A percentile compares a stretch with the other conserved stretches of the same genome.
phyloP scores from a whole-genome alignment of 805 yeast species.

The Pichia membranifaciens region DNA sequence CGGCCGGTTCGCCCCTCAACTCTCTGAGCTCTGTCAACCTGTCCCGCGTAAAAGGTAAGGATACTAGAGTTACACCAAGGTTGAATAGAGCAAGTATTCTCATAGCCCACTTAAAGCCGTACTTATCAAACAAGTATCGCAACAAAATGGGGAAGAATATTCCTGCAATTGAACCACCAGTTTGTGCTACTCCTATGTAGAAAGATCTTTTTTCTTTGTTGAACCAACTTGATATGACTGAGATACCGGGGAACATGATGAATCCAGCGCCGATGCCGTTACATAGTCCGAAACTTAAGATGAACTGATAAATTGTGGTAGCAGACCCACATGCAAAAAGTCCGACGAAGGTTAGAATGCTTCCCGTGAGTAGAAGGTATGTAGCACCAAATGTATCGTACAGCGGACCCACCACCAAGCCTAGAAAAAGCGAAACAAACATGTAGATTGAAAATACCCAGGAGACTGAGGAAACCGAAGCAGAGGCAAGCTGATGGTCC shows the following conservation, averaged over 20 bases:
- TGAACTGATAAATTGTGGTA: slow-evolving; percentile 50
- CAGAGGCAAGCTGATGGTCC: slow-evolving; percentile 44
- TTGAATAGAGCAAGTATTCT: slow-evolving; percentile 45
- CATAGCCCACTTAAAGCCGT: slow-evolving; percentile 55
- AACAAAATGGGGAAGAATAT: slow-evolving; percentile 46
- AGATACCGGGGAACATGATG: slow-evolving; percentile 53
- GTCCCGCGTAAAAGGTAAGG: slow-evolving; percentile 37
- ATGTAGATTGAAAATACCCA: slow-evolving; percentile 63
- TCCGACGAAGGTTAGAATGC: slow-evolving; percentile 44
- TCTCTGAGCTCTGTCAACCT: slow-evolving; percentile 29
- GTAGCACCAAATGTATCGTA: slow-evolving; percentile 59
- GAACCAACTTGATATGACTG: slow-evolving; percentile 67
- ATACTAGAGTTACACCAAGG: slow-evolving; percentile 31
- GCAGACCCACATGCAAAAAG: slow-evolving; percentile 54
- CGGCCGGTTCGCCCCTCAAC: slow-evolving; percentile 19
- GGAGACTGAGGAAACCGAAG: slow-evolving; percentile 45
- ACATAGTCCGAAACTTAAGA: slow-evolving; percentile 51
- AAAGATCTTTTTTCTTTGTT: slow-evolving; percentile 44
- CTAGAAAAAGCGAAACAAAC: slow-evolving; percentile 42
- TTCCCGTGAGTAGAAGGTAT: slow-evolving; percentile 39
- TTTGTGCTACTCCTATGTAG: slow-evolving; percentile 44
- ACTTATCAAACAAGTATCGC: slow-evolving; percentile 39
- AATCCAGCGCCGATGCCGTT: slow-evolving; percentile 57
- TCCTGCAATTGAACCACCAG: slow-evolving; percentile 53
- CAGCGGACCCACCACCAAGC: slow-evolving; percentile 37